phyloP scores from a whole-genome alignment of 805 yeast species.

The Candida sakaeoensis region DNA sequence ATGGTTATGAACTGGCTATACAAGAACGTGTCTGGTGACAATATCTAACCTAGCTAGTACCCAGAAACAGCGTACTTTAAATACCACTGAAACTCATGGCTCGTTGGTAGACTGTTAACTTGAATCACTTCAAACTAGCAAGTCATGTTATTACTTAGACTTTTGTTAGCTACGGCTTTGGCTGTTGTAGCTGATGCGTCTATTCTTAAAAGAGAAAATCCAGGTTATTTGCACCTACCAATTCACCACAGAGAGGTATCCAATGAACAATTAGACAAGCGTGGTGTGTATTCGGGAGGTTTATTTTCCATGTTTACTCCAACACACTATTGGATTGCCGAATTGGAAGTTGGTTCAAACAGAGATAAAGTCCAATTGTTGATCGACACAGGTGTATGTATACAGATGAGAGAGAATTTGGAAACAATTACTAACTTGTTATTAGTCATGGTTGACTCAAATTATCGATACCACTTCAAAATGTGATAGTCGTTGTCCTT shows the following conservation, averaged over 20 bases:
- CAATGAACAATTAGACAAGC: background rate
- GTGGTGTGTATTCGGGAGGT: background rate
- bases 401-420: background rate
- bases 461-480: background rate
- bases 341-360: constrained; percentile 3
- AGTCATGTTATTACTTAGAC: constrained; percentile 1
- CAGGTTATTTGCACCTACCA: constrained; percentile 2
- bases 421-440: background rate
- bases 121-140: too few relatives aligned
- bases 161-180: constrained; percentile 1
- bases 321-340: background rate
- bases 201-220: background rate
- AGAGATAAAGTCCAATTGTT: constrained; percentile 2
- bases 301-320: background rate
- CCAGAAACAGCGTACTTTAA: too few relatives aligned
- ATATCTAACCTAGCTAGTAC: too few relatives aligned
- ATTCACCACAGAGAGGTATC: background rate
- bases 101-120: too few relatives aligned
- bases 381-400: constrained; percentile 4
- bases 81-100: too few relatives aligned
- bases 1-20: too few relatives aligned
- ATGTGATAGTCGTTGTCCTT: background rate
- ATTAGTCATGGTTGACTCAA: constrained; percentile 4
- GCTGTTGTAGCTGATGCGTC: constrained; percentile 1
- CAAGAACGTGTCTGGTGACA: too few relatives aligned